Evolutionary conservation across 495 filamentous ascomycete genomes (phyloP).

Genomic region (Polyplosphaeria fusca): DNA sequence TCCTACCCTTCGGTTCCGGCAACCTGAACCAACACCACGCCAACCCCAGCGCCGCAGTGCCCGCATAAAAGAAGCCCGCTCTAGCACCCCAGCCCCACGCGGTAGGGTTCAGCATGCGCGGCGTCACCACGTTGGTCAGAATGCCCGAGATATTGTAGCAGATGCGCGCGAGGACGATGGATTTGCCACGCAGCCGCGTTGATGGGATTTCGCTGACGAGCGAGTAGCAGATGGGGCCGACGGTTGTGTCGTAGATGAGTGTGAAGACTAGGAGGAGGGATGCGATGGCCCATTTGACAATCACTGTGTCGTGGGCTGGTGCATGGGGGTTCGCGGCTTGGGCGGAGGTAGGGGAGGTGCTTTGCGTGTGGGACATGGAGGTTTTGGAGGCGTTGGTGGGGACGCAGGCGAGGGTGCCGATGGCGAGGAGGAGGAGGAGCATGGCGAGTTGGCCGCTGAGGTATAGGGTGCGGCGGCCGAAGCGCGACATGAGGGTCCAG

Average conservation of each 20-base stretch:
- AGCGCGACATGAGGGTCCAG: slow-evolving; percentile 67
- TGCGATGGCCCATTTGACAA: slow-evolving; percentile 64
- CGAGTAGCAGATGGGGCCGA: slow-evolving; percentile 75
- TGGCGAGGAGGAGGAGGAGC: slow-evolving; percentile 62
- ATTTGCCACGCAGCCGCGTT: slow-evolving; percentile 71
- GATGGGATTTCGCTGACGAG: slow-evolving; percentile 71
- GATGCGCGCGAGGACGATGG: slow-evolving; percentile 58
- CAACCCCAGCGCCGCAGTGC: slow-evolving; percentile 66
- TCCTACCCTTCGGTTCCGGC: slow-evolving; percentile 64
- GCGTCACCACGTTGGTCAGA: slow-evolving; percentile 61
- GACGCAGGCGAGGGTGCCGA: slow-evolving; percentile 66
- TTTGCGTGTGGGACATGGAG: too few species aligned
- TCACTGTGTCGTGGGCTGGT: too few species aligned
- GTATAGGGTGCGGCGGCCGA: slow-evolving; percentile 68
- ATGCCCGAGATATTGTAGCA: slow-evolving; percentile 69
- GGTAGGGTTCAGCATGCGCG: slow-evolving; percentile 56
- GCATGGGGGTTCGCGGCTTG: too few species aligned
- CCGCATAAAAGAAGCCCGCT: slow-evolving; percentile 77
- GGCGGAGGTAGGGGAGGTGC: too few species aligned
- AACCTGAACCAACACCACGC: slow-evolving; percentile 71
- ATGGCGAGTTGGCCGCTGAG: slow-evolving; percentile 65
- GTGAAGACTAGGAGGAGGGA: slow-evolving; percentile 69
- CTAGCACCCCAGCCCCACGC: slow-evolving; percentile 73
- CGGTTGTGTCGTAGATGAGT: slow-evolving; percentile 67
- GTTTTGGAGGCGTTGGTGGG: slow-evolving; percentile 48